phyloP scores from a whole-genome alignment of 768 basidiomycete genomes.

The Cantharellus cinnabarinus region DNA sequence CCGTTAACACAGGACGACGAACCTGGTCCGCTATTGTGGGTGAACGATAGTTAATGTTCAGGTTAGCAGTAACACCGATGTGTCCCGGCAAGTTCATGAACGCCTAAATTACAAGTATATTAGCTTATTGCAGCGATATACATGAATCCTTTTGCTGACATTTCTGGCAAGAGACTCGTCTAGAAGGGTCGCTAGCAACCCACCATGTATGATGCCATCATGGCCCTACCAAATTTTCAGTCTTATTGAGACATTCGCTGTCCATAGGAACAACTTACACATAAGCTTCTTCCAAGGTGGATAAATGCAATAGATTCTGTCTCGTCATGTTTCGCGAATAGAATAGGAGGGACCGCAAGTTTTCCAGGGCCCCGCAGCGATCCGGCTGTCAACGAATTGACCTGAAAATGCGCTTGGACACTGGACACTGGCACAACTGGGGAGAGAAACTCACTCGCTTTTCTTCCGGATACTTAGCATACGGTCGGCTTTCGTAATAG shows the following conservation, averaged over 20 bases:
- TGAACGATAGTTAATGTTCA: constrained; percentile 63
- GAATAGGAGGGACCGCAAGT: constrained; percentile 60
- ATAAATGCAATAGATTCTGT: constrained; percentile 47
- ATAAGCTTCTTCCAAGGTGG: constrained; percentile 71
- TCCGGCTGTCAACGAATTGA: constrained; percentile 70
- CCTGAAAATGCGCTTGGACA: constrained; percentile 15
- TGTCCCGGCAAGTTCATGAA: constrained; percentile 68
- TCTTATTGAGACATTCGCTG: not conserved
- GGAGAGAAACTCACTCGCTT: constrained; percentile 14
- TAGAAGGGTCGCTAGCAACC: constrained; percentile 70
- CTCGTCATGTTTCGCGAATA: constrained; percentile 57
- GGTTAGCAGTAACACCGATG: constrained; percentile 80
- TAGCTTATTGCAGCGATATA: not conserved
- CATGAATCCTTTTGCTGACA: constrained; percentile 24
- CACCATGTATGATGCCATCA: constrained; percentile 89
- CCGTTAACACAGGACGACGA: constrained; percentile 10
- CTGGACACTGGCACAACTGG: not conserved
- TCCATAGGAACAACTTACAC: constrained; percentile 22
- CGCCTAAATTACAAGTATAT: constrained; percentile 29
- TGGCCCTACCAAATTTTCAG: constrained; percentile 24
- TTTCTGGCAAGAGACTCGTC: constrained; percentile 67
- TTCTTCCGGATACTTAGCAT: constrained; percentile 45
- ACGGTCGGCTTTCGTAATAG: constrained; percentile 54
- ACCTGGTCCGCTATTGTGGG: constrained; percentile 84
- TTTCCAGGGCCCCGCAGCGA: constrained; percentile 74